Evolutionary conservation across 352 stramenopile species (phyloP).

Genomic region (Pythium coloratum): DNA sequence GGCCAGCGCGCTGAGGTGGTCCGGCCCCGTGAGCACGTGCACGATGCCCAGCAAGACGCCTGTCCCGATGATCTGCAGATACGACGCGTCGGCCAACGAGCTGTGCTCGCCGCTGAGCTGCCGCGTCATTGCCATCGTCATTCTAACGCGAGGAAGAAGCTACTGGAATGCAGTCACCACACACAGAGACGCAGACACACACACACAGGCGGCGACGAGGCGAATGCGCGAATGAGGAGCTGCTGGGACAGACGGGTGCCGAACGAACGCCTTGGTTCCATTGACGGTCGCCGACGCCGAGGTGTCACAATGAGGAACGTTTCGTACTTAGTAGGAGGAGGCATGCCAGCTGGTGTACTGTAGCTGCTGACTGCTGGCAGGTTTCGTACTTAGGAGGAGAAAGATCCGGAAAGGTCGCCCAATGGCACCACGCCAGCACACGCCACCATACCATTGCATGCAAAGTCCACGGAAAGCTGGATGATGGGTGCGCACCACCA

Average conservation of each 20-base stretch:
- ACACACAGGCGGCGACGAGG: neutral
- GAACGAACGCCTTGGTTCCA: neutral
- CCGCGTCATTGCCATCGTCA: constrained; percentile 4
- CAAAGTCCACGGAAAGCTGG: neutral
- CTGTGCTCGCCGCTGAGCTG: constrained; percentile 26
- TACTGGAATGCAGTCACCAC: neutral
- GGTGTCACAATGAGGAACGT: constrained; percentile 2
- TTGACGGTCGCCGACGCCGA: neutral
- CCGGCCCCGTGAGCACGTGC: constrained; percentile 64
- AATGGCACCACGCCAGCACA: neutral
- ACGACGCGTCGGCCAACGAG: constrained; percentile 34
- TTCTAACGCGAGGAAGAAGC: neutral
- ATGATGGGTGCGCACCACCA: neutral
- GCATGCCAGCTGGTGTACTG: neutral
- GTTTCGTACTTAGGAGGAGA: neutral
- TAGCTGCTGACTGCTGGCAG: neutral
- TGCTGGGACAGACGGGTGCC: neutral
- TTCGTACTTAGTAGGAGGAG: constrained; percentile 5
- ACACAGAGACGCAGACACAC: neutral
- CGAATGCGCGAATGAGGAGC: neutral
- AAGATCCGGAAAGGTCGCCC: constrained; percentile 14
- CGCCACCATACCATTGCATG: neutral
- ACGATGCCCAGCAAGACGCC: constrained; percentile 42
- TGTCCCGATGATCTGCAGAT: constrained; percentile 40
- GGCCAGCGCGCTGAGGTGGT: constrained; percentile 89